A percentile compares a stretch with the other conserved stretches of the same genome.
phyloP scores from a whole-genome alignment of 352 stramenopile species.

The Globisporangium orthogonon region DNA sequence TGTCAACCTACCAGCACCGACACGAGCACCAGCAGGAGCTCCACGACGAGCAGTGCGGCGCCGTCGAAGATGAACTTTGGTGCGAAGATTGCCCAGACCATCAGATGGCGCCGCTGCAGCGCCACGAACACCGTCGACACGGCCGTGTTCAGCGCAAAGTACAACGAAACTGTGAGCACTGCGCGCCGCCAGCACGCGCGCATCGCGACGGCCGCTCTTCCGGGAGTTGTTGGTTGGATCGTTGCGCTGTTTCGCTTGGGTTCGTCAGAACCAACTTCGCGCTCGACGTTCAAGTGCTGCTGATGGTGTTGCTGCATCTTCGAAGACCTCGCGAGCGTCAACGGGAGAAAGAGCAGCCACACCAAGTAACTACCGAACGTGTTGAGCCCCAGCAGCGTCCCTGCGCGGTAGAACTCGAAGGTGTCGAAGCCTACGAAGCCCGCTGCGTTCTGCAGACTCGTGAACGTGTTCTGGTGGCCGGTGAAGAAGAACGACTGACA shows the following conservation, averaged over 20 bases:
- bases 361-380: constrained; percentile 78
- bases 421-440: constrained; percentile 86
- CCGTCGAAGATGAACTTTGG: constrained; percentile 89
- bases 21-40: constrained; percentile 38
- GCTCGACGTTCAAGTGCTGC: neutral
- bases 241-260: neutral
- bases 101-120: constrained; percentile 84
- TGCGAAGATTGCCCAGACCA: constrained; percentile 92
- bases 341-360: constrained; percentile 30
- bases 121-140: constrained; percentile 83
- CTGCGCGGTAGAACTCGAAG: constrained; percentile 76
- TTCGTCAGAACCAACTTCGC: neutral
- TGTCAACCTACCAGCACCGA: constrained; percentile 3
- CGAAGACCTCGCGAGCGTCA: constrained; percentile 10
- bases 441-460: constrained; percentile 86
- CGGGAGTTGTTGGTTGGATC: no score
- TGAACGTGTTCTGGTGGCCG: constrained; percentile 87
- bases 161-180: constrained; percentile 21
- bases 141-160: constrained; percentile 49
- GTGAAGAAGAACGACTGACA: constrained; percentile 84
- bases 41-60: constrained; percentile 45
- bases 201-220: neutral
- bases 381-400: constrained; percentile 78
- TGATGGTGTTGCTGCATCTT: neutral
- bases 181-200: constrained; percentile 12